Percentiles rank a stretch among this genome's conserved stretches.
These are phyloP conservation scores for Tetracentron sinense DNA, from an alignment of 164 flowering plant species.

Conservation along the genomic window DNA sequence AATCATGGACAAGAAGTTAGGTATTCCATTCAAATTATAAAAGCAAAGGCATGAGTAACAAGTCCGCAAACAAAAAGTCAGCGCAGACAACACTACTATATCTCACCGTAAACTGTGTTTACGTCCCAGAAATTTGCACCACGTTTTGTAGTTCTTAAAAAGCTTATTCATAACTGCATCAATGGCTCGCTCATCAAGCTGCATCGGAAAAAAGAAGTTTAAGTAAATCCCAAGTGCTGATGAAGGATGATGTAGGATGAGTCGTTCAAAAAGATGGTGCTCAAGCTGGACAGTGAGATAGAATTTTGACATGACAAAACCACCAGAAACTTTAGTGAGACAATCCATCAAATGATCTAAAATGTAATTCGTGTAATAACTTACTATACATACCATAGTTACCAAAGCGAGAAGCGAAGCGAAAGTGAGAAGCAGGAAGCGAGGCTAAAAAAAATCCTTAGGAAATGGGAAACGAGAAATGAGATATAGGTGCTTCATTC, in stretches of 20 bases:
- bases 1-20: neutral
- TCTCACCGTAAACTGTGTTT: conserved; percentile 88
- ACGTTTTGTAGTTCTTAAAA: conserved; percentile 90
- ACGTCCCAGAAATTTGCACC: conserved; percentile 96
- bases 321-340: neutral
- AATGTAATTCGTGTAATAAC: neutral
- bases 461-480: no score
- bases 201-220: conserved; percentile 16
- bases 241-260: neutral
- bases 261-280: neutral
- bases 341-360: neutral
- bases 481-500: no score
- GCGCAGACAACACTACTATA: neutral
- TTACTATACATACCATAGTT: no score
- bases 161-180: conserved; percentile 83
- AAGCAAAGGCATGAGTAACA: neutral
- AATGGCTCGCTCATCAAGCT: conserved; percentile 95
- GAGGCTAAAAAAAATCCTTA: no score
- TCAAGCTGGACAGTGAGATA: neutral
- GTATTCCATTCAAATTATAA: neutral
- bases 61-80: neutral
- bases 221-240: neutral
- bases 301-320: neutral
- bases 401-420: no score
- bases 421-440: no score